Conservation (phyloP, 148 eudicot genomes). For the Rhododendron mucronatum region DNA sequence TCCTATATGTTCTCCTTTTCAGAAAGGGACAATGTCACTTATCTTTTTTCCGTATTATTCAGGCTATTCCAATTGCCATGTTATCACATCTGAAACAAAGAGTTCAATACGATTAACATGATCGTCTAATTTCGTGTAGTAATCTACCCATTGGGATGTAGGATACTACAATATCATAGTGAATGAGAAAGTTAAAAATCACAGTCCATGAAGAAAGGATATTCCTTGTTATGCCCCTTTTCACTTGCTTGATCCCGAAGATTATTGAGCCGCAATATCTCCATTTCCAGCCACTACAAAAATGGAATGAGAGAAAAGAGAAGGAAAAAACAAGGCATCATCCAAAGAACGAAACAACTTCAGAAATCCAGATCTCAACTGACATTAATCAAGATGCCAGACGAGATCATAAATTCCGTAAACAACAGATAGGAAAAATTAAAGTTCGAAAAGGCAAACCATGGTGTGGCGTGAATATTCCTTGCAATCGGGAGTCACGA, state of each 20-base stretch:
- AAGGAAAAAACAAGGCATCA: constrained; percentile 3
- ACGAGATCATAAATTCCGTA: not conserved
- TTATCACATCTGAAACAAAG: not conserved
- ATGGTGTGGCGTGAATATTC: not conserved
- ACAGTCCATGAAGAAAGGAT: constrained; percentile 50
- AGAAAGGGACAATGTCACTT: not conserved
- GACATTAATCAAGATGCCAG: not conserved
- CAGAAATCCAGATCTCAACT: constrained; percentile 1
- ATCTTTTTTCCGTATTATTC: not conserved
- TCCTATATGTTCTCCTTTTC: not conserved
- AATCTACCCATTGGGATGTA: not conserved
- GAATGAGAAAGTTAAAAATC: not conserved
- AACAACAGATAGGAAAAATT: not conserved
- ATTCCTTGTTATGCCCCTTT: constrained; percentile 84
- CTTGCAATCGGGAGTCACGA: constrained; percentile 3
- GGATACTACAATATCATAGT: not conserved
- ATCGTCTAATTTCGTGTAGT: not conserved
- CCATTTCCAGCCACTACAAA: constrained; percentile 66
- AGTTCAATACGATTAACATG: not conserved
- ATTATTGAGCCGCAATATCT: constrained; percentile 70
- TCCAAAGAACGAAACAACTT: constrained; percentile 8
- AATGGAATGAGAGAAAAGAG: not conserved
- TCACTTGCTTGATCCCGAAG: constrained; percentile 88
- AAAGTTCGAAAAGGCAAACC: not conserved
- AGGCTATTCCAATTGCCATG: not conserved